phyloP scores from a whole-genome alignment of 371 early-diverging fungal species.

The Basidiobolus meristosporus region DNA sequence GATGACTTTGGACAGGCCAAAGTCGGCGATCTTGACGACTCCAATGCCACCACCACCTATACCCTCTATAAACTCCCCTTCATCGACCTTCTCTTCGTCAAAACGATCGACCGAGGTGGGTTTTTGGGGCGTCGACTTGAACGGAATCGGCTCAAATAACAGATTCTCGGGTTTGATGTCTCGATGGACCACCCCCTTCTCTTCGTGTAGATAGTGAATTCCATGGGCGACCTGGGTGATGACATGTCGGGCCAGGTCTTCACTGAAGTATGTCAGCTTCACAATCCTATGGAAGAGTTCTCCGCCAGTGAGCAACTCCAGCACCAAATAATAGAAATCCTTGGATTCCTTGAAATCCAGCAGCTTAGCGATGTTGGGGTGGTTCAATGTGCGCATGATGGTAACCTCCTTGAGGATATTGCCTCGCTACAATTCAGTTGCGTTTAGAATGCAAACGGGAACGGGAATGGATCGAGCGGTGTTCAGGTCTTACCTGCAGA shows the following conservation, averaged over 20 bases:
- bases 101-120: conserved; percentile 13
- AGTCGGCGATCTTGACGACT: conserved; percentile 67
- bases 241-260: conserved; percentile 54
- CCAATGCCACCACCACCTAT: conserved; percentile 74
- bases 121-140: conserved; percentile 20
- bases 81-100: conserved; percentile 39
- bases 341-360: conserved; percentile 35
- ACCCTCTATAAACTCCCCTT: conserved; percentile 47
- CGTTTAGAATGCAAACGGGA: background rate
- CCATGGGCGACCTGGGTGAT: conserved; percentile 79
- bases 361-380: conserved; percentile 57
- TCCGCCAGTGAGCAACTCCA: conserved; percentile 71
- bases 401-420: conserved; percentile 69
- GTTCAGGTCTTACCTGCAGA: too few relatives aligned
- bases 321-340: conserved; percentile 51
- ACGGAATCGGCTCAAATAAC: conserved; percentile 53
- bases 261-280: conserved; percentile 56
- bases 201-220: conserved; percentile 72
- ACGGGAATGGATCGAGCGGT: background rate
- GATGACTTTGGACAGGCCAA: conserved; percentile 65
- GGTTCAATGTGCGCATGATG: conserved; percentile 64
- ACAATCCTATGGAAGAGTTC: conserved; percentile 76
- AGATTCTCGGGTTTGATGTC: conserved; percentile 97
- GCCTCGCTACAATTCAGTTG: conserved; percentile 22
- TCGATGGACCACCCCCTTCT: conserved; percentile 76